Percentiles rank a stretch among this genome's conserved stretches.
Evolutionary conservation across 495 filamentous ascomycete genomes (phyloP).

Genomic region (Aspergillus heteromorphus): DNA sequence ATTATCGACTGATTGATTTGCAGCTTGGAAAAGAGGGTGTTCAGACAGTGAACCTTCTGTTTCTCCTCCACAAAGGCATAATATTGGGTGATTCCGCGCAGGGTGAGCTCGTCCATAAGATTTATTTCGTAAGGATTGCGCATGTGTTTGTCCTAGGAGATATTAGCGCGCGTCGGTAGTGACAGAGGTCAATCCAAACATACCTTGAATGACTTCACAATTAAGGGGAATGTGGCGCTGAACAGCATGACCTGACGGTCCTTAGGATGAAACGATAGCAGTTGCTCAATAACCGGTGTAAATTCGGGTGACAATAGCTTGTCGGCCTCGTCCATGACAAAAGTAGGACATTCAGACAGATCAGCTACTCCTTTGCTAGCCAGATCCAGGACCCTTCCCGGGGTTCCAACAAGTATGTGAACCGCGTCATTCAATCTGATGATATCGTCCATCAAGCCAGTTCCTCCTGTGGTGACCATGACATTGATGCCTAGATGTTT

Average conservation of each 20-base stretch:
- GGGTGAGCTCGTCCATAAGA: constrained; percentile 97
- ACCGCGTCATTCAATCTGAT: constrained; percentile 89
- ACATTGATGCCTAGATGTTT: constrained; percentile 97
- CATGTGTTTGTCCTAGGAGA: constrained; percentile 82
- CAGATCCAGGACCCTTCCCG: constrained; percentile 89
- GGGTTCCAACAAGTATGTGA: constrained; percentile 96
- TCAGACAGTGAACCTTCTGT: constrained; percentile 98
- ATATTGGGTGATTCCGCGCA: constrained; percentile 97
- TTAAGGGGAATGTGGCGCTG: constrained; percentile 92
- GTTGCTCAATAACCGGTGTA: constrained; percentile 92
- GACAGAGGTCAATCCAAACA: not conserved
- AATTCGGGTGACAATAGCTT: constrained; percentile 96
- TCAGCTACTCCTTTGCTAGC: constrained; percentile 94
- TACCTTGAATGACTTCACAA: constrained; percentile 92
- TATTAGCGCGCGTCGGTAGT: constrained; percentile 2
- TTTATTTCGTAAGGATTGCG: constrained; percentile 95
- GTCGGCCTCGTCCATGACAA: constrained; percentile 99
- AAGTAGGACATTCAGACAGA: constrained; percentile 91
- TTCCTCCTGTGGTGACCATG: constrained; percentile 98
- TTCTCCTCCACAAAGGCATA: constrained; percentile 99
- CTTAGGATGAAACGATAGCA: constrained; percentile 87
- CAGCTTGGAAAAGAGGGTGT: constrained; percentile 96
- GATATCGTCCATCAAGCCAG: constrained; percentile 92
- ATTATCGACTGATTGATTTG: constrained; percentile 99
- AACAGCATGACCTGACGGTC: constrained; percentile 99